phyloP scores from a whole-genome alignment of 2,329 filamentous ascomycete genomes.

The Leptographium lundbergii region DNA sequence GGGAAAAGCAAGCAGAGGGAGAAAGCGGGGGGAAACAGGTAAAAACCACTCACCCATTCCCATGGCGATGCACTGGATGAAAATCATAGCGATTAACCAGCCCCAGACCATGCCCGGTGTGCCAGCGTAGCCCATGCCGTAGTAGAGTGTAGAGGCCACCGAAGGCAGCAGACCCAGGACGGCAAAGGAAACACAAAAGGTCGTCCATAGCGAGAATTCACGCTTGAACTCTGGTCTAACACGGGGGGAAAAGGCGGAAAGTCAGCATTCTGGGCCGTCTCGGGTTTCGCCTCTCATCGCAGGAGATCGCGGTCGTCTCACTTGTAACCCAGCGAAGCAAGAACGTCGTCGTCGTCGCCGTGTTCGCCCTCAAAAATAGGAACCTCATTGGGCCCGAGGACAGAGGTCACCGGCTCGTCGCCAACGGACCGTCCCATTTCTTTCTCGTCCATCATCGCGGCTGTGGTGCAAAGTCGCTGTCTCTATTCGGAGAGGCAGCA shows the following conservation, averaged over 20 bases:
- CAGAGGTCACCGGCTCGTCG: constrained; percentile 11
- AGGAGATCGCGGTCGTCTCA: background rate
- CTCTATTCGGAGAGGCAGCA: background rate
- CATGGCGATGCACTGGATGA: constrained; percentile 58
- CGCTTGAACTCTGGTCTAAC: constrained; percentile 36
- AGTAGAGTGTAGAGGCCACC: constrained; percentile 59
- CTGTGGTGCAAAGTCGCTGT: background rate
- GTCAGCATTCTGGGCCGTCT: background rate
- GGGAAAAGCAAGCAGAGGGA: background rate
- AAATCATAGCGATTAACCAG: constrained; percentile 60
- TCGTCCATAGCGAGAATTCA: constrained; percentile 62
- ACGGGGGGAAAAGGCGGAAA: background rate
- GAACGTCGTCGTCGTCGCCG: constrained; percentile 40
- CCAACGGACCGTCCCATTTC: background rate
- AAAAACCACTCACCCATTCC: constrained; percentile 35
- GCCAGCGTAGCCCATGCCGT: constrained; percentile 44
- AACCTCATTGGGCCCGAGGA: constrained; percentile 8
- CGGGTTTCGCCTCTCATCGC: background rate
- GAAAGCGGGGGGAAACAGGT: background rate
- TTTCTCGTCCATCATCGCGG: background rate
- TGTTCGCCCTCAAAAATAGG: constrained; percentile 7
- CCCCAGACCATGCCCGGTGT: constrained; percentile 61
- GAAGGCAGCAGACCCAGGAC: constrained; percentile 59
- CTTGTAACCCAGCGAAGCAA: constrained; percentile 46
- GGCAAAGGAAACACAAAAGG: constrained; percentile 62